phyloP scores from a whole-genome alignment of 768 basidiomycete species.

The Tricholoma furcatifolium region DNA sequence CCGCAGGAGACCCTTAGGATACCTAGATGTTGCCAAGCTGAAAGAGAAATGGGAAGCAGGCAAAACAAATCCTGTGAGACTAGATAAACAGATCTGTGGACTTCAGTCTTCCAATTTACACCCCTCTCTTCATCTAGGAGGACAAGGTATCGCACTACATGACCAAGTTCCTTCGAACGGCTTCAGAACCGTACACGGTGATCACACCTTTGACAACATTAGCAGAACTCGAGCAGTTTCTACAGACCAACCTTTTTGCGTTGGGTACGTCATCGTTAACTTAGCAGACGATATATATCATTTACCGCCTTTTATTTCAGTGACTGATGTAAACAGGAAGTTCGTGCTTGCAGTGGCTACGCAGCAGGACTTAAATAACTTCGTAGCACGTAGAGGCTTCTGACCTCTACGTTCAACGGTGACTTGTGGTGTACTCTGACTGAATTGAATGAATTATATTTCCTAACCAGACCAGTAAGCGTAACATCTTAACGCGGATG shows the following conservation, averaged over 20 bases:
- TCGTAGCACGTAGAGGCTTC: constrained; percentile 51
- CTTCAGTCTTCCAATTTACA: not conserved
- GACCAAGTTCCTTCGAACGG: constrained; percentile 69
- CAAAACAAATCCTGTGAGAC: constrained; percentile 64
- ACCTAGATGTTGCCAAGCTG: constrained; percentile 73
- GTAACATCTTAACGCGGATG: not conserved
- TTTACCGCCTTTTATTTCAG: constrained; percentile 35
- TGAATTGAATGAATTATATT: not conserved
- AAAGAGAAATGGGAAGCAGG: constrained; percentile 81
- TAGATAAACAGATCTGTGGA: not conserved
- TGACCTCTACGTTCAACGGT: constrained; percentile 13
- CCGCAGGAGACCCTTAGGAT: constrained; percentile 75
- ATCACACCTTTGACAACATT: constrained; percentile 82
- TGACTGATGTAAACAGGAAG: constrained; percentile 79
- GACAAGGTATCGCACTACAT: constrained; percentile 73
- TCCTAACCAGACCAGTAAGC: not conserved
- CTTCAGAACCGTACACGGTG: constrained; percentile 66
- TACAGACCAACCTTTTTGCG: constrained; percentile 71
- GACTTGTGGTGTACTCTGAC: not conserved
- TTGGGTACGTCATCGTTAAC: constrained; percentile 46
- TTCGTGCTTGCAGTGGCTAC: constrained; percentile 85
- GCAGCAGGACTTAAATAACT: constrained; percentile 67
- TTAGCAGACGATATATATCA: not conserved
- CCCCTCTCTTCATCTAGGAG: constrained; percentile 36
- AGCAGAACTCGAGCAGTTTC: constrained; percentile 78